Evolutionary conservation across 345 rosid species (phyloP).

Genomic region (Salix caprea): DNA sequence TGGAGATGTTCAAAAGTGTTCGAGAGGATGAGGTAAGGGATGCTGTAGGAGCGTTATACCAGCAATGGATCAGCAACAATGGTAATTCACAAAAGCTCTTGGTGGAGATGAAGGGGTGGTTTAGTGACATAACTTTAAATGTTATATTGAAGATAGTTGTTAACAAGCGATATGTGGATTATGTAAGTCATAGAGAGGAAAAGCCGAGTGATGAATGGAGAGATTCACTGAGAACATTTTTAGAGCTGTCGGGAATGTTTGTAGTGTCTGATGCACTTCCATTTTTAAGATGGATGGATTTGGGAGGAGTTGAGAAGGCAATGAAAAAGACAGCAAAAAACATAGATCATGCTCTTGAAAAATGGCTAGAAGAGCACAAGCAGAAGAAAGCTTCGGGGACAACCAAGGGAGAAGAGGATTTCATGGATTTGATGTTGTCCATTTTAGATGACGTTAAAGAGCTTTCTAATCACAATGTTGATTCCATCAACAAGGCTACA

Average conservation of each 20-base stretch:
- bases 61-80: neutral
- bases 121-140: slow-evolving; percentile 13
- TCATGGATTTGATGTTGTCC: slow-evolving; percentile 39
- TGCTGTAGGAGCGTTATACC: neutral
- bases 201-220: neutral
- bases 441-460: neutral
- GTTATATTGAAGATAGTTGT: slow-evolving; percentile 9
- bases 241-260: slow-evolving; percentile 19
- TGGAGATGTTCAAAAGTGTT: slow-evolving; percentile 17
- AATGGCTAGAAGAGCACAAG: slow-evolving; percentile 9
- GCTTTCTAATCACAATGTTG: slow-evolving; percentile 11
- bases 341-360: slow-evolving; percentile 8
- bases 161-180: neutral
- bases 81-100: neutral
- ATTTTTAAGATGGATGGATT: slow-evolving; percentile 29
- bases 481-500: slow-evolving; percentile 28
- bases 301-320: slow-evolving; percentile 30
- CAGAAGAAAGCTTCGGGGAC: neutral
- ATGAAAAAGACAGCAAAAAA: slow-evolving; percentile 26
- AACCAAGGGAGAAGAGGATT: slow-evolving; percentile 20
- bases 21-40: slow-evolving; percentile 17
- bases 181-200: too few relatives aligned
- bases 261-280: slow-evolving; percentile 29
- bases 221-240: slow-evolving; percentile 1
- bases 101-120: slow-evolving; percentile 14